A percentile compares a stretch with the other conserved stretches of the same genome.
phyloP scores from a whole-genome alignment of 2,329 filamentous ascomycete species.

The Boeremia lycopersici region DNA sequence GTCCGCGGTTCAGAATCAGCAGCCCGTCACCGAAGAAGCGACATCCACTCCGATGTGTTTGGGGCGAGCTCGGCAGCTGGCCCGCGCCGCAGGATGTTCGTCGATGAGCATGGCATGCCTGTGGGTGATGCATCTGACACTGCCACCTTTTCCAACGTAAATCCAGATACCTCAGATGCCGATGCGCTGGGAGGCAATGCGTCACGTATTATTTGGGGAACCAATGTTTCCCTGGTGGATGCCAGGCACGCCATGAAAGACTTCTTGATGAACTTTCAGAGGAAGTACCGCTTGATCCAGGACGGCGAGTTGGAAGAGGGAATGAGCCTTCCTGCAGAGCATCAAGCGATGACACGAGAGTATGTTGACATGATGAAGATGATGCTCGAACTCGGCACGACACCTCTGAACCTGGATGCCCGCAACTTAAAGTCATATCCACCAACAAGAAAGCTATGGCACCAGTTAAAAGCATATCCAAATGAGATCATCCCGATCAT shows the following conservation, averaged over 20 bases:
- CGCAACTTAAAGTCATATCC: slow-evolving; percentile 92
- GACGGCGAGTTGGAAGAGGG: slow-evolving; percentile 78
- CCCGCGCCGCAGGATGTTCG: slow-evolving; percentile 63
- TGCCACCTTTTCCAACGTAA: slow-evolving; percentile 68
- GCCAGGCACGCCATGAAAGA: slow-evolving; percentile 87
- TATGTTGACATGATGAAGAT: slow-evolving; percentile 86
- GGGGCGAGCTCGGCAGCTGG: slow-evolving; percentile 52
- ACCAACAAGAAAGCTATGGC: slow-evolving; percentile 89
- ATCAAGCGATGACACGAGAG: slow-evolving; percentile 77
- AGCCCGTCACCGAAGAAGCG: slow-evolving; percentile 73
- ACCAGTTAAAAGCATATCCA: slow-evolving; percentile 91
- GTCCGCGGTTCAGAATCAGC: slow-evolving; percentile 67
- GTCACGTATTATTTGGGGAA: slow-evolving; percentile 91
- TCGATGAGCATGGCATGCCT: slow-evolving; percentile 68
- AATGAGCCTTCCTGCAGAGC: slow-evolving; percentile 69
- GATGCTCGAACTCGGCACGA: slow-evolving; percentile 86
- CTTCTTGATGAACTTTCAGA: slow-evolving; percentile 88
- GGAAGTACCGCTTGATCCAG: slow-evolving; percentile 90
- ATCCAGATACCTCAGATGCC: slow-evolving; percentile 90
- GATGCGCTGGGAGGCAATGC: slow-evolving; percentile 82
- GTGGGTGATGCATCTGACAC: slow-evolving; percentile 62
- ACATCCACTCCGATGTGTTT: slow-evolving; percentile 79
- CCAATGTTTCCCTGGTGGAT: slow-evolving; percentile 91
- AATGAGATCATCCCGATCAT: slow-evolving; percentile 96
- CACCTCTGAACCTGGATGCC: slow-evolving; percentile 84